Evolutionary conservation across 2,329 filamentous ascomycete genomes (phyloP).

Genomic region (Pseudogymnoascus verrucosus): DNA sequence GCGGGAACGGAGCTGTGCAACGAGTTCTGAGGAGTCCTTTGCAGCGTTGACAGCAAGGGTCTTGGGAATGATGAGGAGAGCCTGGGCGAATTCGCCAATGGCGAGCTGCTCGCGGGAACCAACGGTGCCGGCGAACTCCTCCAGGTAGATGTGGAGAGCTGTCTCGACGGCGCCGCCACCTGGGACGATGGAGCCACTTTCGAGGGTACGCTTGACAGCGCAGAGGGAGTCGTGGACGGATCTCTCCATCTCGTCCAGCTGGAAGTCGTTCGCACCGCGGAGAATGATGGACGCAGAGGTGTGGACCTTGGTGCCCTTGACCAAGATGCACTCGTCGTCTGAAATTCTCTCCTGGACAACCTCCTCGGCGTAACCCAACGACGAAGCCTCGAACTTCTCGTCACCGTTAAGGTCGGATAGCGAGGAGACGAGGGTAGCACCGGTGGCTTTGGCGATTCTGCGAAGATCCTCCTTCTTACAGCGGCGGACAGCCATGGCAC

Average conservation of each 20-base stretch:
- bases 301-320: slow-evolving; percentile 92
- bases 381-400: slow-evolving; percentile 87
- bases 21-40: slow-evolving; percentile 90
- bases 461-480: slow-evolving; percentile 98
- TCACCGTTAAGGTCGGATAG: slow-evolving; percentile 96
- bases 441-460: slow-evolving; percentile 91
- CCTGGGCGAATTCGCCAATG: slow-evolving; percentile 93
- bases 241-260: slow-evolving; percentile 97
- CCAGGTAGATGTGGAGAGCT: slow-evolving; percentile 97
- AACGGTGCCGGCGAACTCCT: slow-evolving; percentile 96
- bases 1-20: slow-evolving; percentile 87
- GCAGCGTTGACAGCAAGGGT: slow-evolving; percentile 95
- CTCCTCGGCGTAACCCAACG: slow-evolving; percentile 86
- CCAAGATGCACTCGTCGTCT: slow-evolving; percentile 94
- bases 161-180: slow-evolving; percentile 96
- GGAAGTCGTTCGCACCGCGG: slow-evolving; percentile 90
- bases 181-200: slow-evolving; percentile 93
- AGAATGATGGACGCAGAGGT: slow-evolving; percentile 94
- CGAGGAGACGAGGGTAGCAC: slow-evolving; percentile 85
- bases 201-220: slow-evolving; percentile 92
- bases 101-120: slow-evolving; percentile 95
- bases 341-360: slow-evolving; percentile 98
- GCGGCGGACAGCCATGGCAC: slow-evolving; percentile 88
- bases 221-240: slow-evolving; percentile 95
- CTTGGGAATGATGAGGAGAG: slow-evolving; percentile 90